Evolutionary conservation across 1,284 basidiomycete genomes (phyloP), one percentile per base, ranked within the genome.

Genomic region (Meira nashicola): DNA sequence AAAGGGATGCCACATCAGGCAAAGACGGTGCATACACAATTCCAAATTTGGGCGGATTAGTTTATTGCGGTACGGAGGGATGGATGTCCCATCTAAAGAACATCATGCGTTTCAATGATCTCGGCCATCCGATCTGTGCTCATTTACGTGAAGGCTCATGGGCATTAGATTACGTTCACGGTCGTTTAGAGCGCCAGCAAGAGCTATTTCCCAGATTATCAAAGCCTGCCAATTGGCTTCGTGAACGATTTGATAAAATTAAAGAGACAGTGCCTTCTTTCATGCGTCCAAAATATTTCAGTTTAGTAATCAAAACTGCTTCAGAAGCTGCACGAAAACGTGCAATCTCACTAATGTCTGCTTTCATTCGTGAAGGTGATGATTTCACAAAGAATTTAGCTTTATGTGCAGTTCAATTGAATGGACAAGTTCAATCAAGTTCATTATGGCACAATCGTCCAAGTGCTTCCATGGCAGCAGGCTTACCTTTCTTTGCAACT

Each of bases 101-200:
- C 5, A 59, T 74, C 48, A 68, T 74, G 54, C 14, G 62, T 37
- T 41, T 57, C 38, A 74, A 74, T 51, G 73, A 74, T 55, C 66
- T 74, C 9, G 73, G 73, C 37, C 73, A 74, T 40, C 64, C 73
- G 9, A 52, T 74, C 12, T 74, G 73, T 52, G 71, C 48, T 15
- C 71, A 74, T 48, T 61, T 74, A 15, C 67, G 73, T 39, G 60
- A 70, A 12, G 73, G 71, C 19, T 60, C 68, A 15, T 74, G 73
- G 73, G 66, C 73, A 28, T 51, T 73, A 15, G 73, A 74, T 66
- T 73, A 73, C 39, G 62, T 71, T 12, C 66, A 71, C 44, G 44
- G 60, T 10, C 84, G 94, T 37, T 80, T 98, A 39, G 81, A 82
- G 55, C 84, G 84, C 89, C 28, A 46, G 14, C 17, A 38, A 15